Conservation (phyloP, 202 grass and related monocot species). For the Hordeum pubiflorum region DNA sequence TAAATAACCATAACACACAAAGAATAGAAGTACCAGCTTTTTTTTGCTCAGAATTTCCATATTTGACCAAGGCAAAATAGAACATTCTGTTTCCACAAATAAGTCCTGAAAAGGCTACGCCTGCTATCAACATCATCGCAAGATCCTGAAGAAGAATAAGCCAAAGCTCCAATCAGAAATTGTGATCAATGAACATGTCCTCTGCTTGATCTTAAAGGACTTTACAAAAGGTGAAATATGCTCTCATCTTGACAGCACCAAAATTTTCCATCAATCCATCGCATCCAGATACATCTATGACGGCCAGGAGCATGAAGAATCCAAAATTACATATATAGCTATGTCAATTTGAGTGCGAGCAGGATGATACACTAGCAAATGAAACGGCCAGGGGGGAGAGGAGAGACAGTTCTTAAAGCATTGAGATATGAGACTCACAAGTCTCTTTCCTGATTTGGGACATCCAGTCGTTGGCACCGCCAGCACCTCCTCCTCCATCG, state of each 20-base stretch:
- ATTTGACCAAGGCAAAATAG: neutral
- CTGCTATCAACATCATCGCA: neutral
- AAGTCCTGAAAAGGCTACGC: too few relatives aligned
- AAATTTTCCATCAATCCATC: too few relatives aligned
- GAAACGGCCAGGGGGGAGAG: too few relatives aligned
- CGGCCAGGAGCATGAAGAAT: too few relatives aligned
- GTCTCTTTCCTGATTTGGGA: neutral
- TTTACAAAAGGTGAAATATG: too few relatives aligned
- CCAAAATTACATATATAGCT: neutral
- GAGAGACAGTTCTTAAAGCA: neutral
- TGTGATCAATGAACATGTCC: too few relatives aligned
- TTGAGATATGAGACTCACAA: neutral
- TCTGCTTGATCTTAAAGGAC: too few relatives aligned
- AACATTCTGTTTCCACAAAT: neutral
- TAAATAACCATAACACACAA: neutral
- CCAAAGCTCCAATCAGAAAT: too few relatives aligned
- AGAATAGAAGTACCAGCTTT: neutral
- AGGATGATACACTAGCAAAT: neutral
- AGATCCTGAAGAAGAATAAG: too few relatives aligned
- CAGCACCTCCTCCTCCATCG: neutral
- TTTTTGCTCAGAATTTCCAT: neutral
- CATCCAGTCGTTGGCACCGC: neutral
- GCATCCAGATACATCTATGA: too few relatives aligned
- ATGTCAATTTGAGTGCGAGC: neutral
- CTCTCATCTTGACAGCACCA: too few relatives aligned